These are phyloP conservation scores for Smallanthus sonchifolius DNA, from an alignment of 129 eudicot genomes.

Conservation along the genomic window DNA sequence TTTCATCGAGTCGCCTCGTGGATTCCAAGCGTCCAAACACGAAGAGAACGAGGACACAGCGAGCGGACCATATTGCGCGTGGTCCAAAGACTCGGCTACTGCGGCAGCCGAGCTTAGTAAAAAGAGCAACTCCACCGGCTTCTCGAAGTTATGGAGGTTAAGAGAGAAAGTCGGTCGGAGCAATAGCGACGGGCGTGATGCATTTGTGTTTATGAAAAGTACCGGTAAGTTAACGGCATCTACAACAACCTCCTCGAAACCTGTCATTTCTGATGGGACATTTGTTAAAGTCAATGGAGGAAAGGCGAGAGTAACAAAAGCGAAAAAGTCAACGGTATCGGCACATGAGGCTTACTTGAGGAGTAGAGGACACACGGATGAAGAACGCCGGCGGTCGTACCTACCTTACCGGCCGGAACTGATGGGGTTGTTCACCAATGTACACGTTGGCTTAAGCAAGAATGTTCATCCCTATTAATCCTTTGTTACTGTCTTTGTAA, in stretches of 20 bases:
- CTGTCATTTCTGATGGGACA: background rate
- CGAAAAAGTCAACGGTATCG: slow-evolving; percentile 37
- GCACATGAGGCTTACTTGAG: slow-evolving; percentile 60
- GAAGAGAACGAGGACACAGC: slow-evolving; percentile 10
- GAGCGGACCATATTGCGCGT: slow-evolving; percentile 54
- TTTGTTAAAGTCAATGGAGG: slow-evolving; percentile 27
- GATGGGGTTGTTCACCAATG: slow-evolving; percentile 73
- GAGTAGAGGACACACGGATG: slow-evolving; percentile 36
- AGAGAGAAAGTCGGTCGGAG: slow-evolving; percentile 55
- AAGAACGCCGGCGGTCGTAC: slow-evolving; percentile 57
- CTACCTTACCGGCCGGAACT: slow-evolving; percentile 66
- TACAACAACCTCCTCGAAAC: background rate
- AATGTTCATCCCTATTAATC: slow-evolving; percentile 70
- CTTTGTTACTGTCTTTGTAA: background rate
- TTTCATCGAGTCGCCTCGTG: slow-evolving; percentile 25
- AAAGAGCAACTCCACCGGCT: slow-evolving; percentile 94
- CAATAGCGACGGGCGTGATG: slow-evolving; percentile 86
- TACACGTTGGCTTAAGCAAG: slow-evolving; percentile 52
- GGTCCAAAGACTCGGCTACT: slow-evolving; percentile 34
- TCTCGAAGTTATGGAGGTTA: slow-evolving; percentile 84
- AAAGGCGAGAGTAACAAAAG: slow-evolving; percentile 27
- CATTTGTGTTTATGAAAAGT: slow-evolving; percentile 69
- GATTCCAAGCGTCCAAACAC: slow-evolving; percentile 4
- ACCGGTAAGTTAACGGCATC: slow-evolving; percentile 12
- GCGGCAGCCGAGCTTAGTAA: slow-evolving; percentile 42